These are phyloP conservation scores for Ceratobasidium sp. DNA, from an alignment of 1,284 basidiomycete species.

Conservation along the genomic window DNA sequence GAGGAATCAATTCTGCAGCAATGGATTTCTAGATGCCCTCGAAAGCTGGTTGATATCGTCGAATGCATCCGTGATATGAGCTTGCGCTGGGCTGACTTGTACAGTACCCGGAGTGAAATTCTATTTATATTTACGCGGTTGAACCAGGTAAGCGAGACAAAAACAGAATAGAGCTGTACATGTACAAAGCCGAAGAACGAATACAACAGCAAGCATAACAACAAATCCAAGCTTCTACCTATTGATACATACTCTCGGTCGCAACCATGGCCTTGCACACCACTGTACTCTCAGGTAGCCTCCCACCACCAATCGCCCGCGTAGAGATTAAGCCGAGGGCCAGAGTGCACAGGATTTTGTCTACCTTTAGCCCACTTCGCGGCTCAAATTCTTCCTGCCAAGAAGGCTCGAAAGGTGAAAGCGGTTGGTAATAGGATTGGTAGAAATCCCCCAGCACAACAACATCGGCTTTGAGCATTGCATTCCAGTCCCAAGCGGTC, in stretches of 20 bases:
- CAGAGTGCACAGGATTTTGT: constrained; percentile 2
- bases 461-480: constrained; percentile 15
- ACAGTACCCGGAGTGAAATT: too few relatives aligned
- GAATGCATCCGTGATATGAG: too few relatives aligned
- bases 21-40: too few relatives aligned
- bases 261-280: constrained; percentile 22
- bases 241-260: constrained; percentile 2
- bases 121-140: too few relatives aligned
- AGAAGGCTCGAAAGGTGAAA: background rate
- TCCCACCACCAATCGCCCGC: constrained; percentile 11
- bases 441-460: constrained; percentile 25
- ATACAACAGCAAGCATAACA: too few relatives aligned
- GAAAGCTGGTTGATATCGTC: too few relatives aligned
- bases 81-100: too few relatives aligned
- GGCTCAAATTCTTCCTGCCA: constrained; percentile 15
- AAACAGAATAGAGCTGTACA: too few relatives aligned
- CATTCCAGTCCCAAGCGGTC: constrained; percentile 28
- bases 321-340: constrained; percentile 5
- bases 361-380: background rate
- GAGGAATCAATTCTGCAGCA: too few relatives aligned
- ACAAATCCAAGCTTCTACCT: background rate
- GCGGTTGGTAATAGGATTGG: background rate
- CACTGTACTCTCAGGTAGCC: constrained; percentile 2
- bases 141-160: too few relatives aligned
- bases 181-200: too few relatives aligned